These are phyloP conservation scores for Termitomyces heimii DNA, from an alignment of 768 basidiomycete species.

Conservation along the genomic window DNA sequence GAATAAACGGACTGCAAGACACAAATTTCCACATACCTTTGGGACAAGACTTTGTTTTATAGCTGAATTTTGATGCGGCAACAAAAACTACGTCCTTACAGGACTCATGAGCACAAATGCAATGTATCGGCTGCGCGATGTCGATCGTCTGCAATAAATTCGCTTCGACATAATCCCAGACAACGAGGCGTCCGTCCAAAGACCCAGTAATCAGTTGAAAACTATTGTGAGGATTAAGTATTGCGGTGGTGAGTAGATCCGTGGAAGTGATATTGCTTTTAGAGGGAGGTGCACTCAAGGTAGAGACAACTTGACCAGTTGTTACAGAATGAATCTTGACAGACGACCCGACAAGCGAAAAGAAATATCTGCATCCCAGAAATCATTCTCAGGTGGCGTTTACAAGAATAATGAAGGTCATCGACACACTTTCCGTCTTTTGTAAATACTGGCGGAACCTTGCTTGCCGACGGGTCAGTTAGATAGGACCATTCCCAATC, in stretches of 20 bases:
- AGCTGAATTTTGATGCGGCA: conserved; percentile 46
- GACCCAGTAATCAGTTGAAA: conserved; percentile 89
- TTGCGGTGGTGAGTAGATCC: conserved; percentile 62
- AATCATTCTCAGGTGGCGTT: not conserved
- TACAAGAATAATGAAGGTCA: not conserved
- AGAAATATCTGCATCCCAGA: conserved; percentile 65
- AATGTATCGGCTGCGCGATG: conserved; percentile 62
- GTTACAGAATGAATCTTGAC: conserved; percentile 82
- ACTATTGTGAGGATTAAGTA: conserved; percentile 78
- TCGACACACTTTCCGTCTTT: conserved; percentile 72
- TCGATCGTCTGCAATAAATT: conserved; percentile 69
- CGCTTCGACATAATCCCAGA: conserved; percentile 95
- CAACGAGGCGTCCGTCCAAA: conserved; percentile 72
- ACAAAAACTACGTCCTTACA: conserved; percentile 70
- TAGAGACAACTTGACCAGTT: conserved; percentile 78
- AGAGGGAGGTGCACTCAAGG: conserved; percentile 52
- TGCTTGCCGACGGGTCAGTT: conserved; percentile 61
- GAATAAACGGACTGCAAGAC: not conserved
- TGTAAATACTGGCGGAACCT: conserved; percentile 73
- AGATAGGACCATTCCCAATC: conserved; percentile 68
- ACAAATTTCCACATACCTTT: conserved; percentile 20
- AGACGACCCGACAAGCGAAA: conserved; percentile 73
- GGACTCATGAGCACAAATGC: conserved; percentile 64
- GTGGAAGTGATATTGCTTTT: conserved; percentile 29
- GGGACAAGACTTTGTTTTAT: conserved; percentile 30